phyloP scores from a whole-genome alignment of 768 basidiomycete species.

The Dacryopinax spathularia region DNA sequence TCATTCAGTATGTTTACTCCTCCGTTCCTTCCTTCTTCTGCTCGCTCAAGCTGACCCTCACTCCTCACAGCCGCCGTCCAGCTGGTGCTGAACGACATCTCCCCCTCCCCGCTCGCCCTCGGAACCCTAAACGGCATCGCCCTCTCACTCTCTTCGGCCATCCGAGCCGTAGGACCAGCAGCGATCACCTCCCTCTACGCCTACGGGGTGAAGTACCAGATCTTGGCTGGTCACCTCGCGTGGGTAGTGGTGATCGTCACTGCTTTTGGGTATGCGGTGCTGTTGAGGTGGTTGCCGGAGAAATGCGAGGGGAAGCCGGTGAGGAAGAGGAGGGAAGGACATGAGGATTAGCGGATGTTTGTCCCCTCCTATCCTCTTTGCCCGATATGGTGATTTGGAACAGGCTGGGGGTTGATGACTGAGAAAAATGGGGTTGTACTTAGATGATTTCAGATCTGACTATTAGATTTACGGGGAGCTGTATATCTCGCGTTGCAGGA shows the following conservation, averaged over 20 bases:
- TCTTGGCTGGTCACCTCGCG: neutral
- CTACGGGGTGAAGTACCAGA: neutral
- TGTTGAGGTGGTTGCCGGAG: neutral
- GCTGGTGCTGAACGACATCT: slow-evolving; percentile 5
- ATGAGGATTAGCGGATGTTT: too few species aligned
- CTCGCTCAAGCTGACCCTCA: neutral
- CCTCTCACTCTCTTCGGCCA: neutral
- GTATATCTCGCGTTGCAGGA: too few species aligned
- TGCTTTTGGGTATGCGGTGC: neutral
- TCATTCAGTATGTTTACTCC: neutral
- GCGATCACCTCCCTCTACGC: neutral
- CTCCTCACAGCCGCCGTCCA: neutral
- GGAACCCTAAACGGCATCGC: slow-evolving; percentile 4
- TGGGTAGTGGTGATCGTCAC: neutral
- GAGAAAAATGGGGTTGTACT: too few species aligned
- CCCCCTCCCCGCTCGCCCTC: neutral
- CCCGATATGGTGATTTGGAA: too few species aligned
- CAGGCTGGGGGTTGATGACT: too few species aligned
- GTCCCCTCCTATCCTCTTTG: too few species aligned
- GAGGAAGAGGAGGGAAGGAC: neutral
- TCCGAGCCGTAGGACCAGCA: neutral
- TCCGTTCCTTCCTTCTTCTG: neutral
- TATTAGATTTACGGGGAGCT: too few species aligned
- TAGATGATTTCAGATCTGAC: too few species aligned
- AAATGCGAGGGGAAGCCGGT: neutral